Evolutionary conservation across 1,284 basidiomycete genomes (phyloP).

Genomic region (Porogramme epimiltina): DNA sequence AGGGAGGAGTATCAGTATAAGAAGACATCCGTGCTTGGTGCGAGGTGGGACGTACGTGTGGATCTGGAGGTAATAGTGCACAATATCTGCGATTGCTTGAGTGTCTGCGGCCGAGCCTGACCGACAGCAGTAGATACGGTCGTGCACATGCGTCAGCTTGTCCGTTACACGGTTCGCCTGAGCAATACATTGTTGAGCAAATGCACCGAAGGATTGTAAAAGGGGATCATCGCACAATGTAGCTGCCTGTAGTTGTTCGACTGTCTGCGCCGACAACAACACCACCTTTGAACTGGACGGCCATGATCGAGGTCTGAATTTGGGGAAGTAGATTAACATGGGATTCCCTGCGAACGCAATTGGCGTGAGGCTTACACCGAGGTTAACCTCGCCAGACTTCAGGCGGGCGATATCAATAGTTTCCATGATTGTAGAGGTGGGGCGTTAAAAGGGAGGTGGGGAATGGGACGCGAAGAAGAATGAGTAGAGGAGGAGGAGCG

Average conservation of each 20-base stretch:
- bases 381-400: constrained; percentile 92
- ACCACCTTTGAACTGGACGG: constrained; percentile 93
- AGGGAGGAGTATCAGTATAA: not conserved
- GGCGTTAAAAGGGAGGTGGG: constrained; percentile 10
- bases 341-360: too few relatives aligned
- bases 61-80: constrained; percentile 87
- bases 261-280: constrained; percentile 97
- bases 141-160: constrained; percentile 96
- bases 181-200: not conserved
- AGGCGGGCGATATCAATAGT: constrained; percentile 74
- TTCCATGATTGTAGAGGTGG: constrained; percentile 53
- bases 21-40: not conserved
- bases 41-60: constrained; percentile 54
- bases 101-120: constrained; percentile 98
- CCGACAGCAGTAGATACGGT: constrained; percentile 98
- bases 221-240: constrained; percentile 80
- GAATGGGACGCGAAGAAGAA: constrained; percentile 4
- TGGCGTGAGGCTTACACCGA: constrained; percentile 74
- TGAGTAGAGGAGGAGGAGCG: constrained; percentile 27
- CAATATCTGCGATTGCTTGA: constrained; percentile 93
- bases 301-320: constrained; percentile 96
- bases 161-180: constrained; percentile 98
- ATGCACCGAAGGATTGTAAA: not conserved
- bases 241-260: constrained; percentile 95
- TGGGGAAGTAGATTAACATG: constrained; percentile 3